Conservation (phyloP, 2,329 filamentous ascomycete genomes). For the Amylocarpus encephaloides region DNA sequence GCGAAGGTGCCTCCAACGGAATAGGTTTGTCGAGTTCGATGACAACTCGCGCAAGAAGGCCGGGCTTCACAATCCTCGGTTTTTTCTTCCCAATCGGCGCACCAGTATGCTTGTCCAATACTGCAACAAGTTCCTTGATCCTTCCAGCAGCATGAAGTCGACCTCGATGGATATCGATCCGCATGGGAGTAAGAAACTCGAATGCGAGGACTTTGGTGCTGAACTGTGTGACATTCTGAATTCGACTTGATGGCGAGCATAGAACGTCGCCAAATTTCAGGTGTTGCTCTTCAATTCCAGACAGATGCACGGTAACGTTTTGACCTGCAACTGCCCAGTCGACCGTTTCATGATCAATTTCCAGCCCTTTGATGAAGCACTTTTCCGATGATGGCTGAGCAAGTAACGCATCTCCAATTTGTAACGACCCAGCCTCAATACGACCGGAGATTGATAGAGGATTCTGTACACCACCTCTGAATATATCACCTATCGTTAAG, state of each 20-base stretch:
- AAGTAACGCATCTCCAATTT: slow-evolving; percentile 73
- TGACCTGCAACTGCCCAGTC: slow-evolving; percentile 95
- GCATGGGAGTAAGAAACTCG: slow-evolving; percentile 82
- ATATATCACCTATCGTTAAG: slow-evolving; percentile 83
- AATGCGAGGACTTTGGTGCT: slow-evolving; percentile 83
- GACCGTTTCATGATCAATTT: slow-evolving; percentile 63
- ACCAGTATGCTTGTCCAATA: slow-evolving; percentile 73
- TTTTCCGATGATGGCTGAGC: slow-evolving; percentile 77
- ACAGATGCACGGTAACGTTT: slow-evolving; percentile 76
- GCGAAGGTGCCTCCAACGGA: slow-evolving; percentile 72
- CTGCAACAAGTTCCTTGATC: slow-evolving; percentile 64
- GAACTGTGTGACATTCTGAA: slow-evolving; percentile 66
- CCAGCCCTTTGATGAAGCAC: slow-evolving; percentile 74
- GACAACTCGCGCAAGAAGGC: slow-evolving; percentile 66
- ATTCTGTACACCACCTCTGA: slow-evolving; percentile 70
- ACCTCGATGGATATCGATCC: slow-evolving; percentile 82
- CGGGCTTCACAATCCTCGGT: slow-evolving; percentile 77
- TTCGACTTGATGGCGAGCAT: slow-evolving; percentile 62
- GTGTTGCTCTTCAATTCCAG: slow-evolving; percentile 78
- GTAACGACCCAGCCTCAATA: slow-evolving; percentile 75
- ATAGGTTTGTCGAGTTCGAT: slow-evolving; percentile 69
- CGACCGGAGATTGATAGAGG: slow-evolving; percentile 81
- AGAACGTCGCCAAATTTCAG: slow-evolving; percentile 80
- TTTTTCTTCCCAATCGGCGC: slow-evolving; percentile 67
- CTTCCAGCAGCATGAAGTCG: slow-evolving; percentile 71